Conservation (phyloP, 306 rosid species). For the Vigna unguiculata region DNA sequence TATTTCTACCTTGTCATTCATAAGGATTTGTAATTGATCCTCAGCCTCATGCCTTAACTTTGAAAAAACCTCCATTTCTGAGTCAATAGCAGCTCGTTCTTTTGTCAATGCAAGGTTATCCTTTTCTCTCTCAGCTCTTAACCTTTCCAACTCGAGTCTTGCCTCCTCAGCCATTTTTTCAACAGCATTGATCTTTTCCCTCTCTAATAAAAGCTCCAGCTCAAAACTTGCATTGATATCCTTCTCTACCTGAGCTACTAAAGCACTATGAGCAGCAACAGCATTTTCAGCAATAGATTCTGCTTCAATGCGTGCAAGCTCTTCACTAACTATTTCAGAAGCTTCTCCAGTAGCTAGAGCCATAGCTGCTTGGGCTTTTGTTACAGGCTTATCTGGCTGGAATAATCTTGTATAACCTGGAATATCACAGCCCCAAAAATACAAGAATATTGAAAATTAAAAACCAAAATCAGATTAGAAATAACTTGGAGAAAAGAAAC, state of each 20-base stretch:
- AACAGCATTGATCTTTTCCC: slow-evolving; percentile 81
- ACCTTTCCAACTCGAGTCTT: slow-evolving; percentile 74
- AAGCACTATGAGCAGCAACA: slow-evolving; percentile 91
- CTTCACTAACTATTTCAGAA: slow-evolving; percentile 87
- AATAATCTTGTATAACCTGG: slow-evolving; percentile 90
- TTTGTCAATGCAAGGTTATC: slow-evolving; percentile 68
- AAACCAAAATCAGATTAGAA: slow-evolving; percentile 32
- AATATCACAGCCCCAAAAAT: slow-evolving; percentile 32
- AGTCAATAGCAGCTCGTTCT: slow-evolving; percentile 81
- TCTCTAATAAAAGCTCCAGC: slow-evolving; percentile 77
- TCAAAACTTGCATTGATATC: slow-evolving; percentile 85
- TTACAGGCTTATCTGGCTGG: slow-evolving; percentile 95
- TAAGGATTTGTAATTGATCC: slow-evolving; percentile 79
- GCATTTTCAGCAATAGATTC: slow-evolving; percentile 95
- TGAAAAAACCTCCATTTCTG: slow-evolving; percentile 89
- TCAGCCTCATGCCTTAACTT: slow-evolving; percentile 85
- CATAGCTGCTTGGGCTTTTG: slow-evolving; percentile 96
- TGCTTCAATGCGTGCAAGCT: slow-evolving; percentile 98
- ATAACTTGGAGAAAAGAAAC: slow-evolving; percentile 2
- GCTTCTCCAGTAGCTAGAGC: slow-evolving; percentile 98
- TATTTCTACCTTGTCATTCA: slow-evolving; percentile 80
- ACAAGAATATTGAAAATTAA: slow-evolving; percentile 4
- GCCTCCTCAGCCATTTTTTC: slow-evolving; percentile 96
- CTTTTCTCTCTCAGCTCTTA: slow-evolving; percentile 74
- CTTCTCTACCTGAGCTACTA: slow-evolving; percentile 94